Evolutionary conservation across 208 protist species (phyloP), one percentile per base, ranked within the genome.

Genomic region (Angomonas ambiguus): DNA sequence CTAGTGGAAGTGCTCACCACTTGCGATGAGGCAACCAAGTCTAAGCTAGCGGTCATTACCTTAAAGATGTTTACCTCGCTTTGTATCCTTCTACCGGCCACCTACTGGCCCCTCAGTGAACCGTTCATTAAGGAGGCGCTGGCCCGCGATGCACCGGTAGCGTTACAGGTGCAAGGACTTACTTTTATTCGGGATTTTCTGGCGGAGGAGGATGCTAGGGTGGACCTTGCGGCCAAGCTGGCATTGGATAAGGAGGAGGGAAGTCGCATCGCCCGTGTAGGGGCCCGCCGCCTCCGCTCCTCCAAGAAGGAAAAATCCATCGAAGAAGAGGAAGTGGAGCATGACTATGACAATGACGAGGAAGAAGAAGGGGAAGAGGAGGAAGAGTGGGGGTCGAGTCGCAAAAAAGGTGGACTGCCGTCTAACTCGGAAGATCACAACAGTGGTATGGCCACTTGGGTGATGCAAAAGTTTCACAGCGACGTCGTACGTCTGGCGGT

Each of bases 361-460:
- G 55, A 56, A n/a, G 63, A 62, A n/a, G 27, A 16, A 11, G 35
- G 22, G 18, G 58, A 65, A 31, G 69, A 67, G 16, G 45, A 18
- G 35, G 42, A 62, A 30, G 16, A 59, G 20, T 16, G 4, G 6
- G 20, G 0, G 45, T 25, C 18, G 22, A 20, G 25, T 27, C 24
- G 66, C 49, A 24, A 24, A 22, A 20, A 30, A 4, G 34, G 20
- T 2, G 27, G 10, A 2, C 16, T 49, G 10, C 48, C 59, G 13
- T 57, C 61, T 4, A 34, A 28, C 30, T 32, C 71, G 51, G 72
- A 76, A 30, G 86, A 92, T 32, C 77, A 89, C 61, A 96, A 92
- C 69, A 96, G 87, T 65, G 90, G 90, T 57, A 93, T 96, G 87
- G 72, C 82, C 22, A 91, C 87, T 13, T 96, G 90, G 87, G 57